Evolutionary conservation across 495 filamentous ascomycete species (phyloP).

Genomic region (Aspergillus mulundensis): DNA sequence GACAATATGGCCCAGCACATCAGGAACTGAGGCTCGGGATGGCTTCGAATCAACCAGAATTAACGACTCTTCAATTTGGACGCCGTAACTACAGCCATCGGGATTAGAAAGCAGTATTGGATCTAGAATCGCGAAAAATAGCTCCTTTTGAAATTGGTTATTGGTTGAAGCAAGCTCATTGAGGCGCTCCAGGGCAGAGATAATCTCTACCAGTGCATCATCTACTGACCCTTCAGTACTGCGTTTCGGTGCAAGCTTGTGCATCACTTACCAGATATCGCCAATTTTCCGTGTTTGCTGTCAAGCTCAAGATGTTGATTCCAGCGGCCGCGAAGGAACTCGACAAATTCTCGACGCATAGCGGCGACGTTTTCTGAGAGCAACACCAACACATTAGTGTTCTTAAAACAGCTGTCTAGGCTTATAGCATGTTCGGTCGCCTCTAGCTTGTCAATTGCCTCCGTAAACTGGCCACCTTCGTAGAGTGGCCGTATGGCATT

Average conservation of each 20-base stretch:
- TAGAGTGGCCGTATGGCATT: conserved; percentile 46
- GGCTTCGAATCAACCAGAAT: conserved; percentile 29
- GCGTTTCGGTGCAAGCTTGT: background rate
- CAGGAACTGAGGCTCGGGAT: conserved; percentile 25
- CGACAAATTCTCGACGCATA: conserved; percentile 32
- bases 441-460: conserved; percentile 55
- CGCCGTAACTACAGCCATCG: conserved; percentile 25
- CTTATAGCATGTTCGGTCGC: conserved; percentile 44
- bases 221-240: conserved; percentile 10
- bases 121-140: conserved; percentile 30
- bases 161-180: conserved; percentile 31
- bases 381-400: conserved; percentile 39
- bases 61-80: conserved; percentile 27
- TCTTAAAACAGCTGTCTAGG: conserved; percentile 29
- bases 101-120: conserved; percentile 29
- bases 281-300: conserved; percentile 40
- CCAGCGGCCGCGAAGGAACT: conserved; percentile 38
- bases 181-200: conserved; percentile 31
- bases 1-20: conserved; percentile 47
- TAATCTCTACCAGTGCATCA: conserved; percentile 30
- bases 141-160: conserved; percentile 33
- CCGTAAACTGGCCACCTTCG: conserved; percentile 45
- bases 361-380: conserved; percentile 27
- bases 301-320: conserved; percentile 54
- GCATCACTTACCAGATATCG: conserved; percentile 32